phyloP scores from a whole-genome alignment of 2,329 filamentous ascomycete genomes.

The Ophiostoma populinum region DNA sequence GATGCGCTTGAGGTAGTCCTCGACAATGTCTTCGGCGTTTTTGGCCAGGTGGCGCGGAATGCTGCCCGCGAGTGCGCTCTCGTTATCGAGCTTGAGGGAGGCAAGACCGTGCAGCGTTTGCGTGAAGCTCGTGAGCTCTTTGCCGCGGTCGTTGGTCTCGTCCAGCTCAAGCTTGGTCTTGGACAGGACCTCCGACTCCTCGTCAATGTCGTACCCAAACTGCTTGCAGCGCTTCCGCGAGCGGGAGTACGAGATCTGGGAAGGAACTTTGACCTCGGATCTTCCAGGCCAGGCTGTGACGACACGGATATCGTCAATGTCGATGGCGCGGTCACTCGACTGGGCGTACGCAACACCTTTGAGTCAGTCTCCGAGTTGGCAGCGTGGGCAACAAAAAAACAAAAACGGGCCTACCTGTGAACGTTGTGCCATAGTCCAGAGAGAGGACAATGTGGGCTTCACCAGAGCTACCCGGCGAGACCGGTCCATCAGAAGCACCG shows the following conservation, averaged over 20 bases:
- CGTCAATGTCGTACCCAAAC: slow-evolving; percentile 10
- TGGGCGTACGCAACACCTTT: slow-evolving; percentile 8
- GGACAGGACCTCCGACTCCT: slow-evolving; percentile 6
- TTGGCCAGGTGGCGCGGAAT: slow-evolving; percentile 8
- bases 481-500: no score
- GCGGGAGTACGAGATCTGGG: slow-evolving; percentile 10
- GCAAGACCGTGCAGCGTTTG: slow-evolving; percentile 7
- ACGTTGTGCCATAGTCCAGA: slow-evolving; percentile 12
- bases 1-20: slow-evolving; percentile 10
- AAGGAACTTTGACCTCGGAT: slow-evolving; percentile 9
- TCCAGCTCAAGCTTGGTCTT: slow-evolving; percentile 12
- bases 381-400: no score
- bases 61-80: slow-evolving; percentile 1
- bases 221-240: slow-evolving; percentile 3
- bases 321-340: slow-evolving; percentile 2
- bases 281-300: slow-evolving; percentile 8
- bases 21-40: slow-evolving; percentile 9
- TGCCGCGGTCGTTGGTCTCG: slow-evolving; percentile 1
- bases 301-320: slow-evolving; percentile 8
- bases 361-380: no score
- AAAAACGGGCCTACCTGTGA: slow-evolving; percentile 8
- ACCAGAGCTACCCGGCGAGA: not conserved
- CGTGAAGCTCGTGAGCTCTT: slow-evolving; percentile 7
- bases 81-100: slow-evolving; percentile 3
- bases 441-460: slow-evolving; percentile 8